Percentiles rank a stretch among this genome's conserved stretches.
These are phyloP conservation scores for Penicillium hordei DNA, from an alignment of 2,329 filamentous ascomycete genomes.

Conservation along the genomic window DNA sequence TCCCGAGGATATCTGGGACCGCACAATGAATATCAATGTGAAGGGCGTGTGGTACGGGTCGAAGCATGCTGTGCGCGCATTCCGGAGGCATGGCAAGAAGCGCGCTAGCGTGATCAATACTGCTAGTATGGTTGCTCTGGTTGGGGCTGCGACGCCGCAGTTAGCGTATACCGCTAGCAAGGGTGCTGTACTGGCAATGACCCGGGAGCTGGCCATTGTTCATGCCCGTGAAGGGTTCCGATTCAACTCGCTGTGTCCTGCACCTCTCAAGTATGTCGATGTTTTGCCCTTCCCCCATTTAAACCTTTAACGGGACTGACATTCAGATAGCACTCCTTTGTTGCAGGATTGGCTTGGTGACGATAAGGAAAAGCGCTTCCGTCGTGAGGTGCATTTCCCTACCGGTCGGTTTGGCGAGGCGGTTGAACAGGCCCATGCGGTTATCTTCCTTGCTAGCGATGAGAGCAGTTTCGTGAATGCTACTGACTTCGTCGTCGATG, in stretches of 20 bases:
- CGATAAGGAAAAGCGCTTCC: constrained; percentile 74
- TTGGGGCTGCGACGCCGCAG: constrained; percentile 84
- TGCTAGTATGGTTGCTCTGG: constrained; percentile 81
- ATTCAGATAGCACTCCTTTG: constrained; percentile 65
- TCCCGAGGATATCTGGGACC: constrained; percentile 87
- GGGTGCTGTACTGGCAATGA: constrained; percentile 86
- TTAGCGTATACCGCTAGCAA: constrained; percentile 93
- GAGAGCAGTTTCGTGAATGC: constrained; percentile 88
- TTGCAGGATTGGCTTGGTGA: constrained; percentile 93
- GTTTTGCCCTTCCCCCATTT: neutral
- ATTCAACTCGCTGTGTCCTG: constrained; percentile 89
- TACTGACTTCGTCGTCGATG: constrained; percentile 90
- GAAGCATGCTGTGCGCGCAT: constrained; percentile 83
- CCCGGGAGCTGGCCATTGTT: constrained; percentile 85
- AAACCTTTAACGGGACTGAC: constrained; percentile 26
- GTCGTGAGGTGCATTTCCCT: constrained; percentile 88
- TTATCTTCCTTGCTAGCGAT: constrained; percentile 82
- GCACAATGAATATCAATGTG: constrained; percentile 92
- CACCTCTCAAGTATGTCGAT: constrained; percentile 70
- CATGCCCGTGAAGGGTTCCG: constrained; percentile 86
- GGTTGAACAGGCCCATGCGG: constrained; percentile 85
- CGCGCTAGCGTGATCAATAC: constrained; percentile 87
- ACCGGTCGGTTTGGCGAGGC: constrained; percentile 88
- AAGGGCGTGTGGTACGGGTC: constrained; percentile 95
- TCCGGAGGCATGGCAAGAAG: constrained; percentile 77